Evolutionary conservation across 306 rosid genomes (phyloP).

Genomic region (Prunus davidiana): DNA sequence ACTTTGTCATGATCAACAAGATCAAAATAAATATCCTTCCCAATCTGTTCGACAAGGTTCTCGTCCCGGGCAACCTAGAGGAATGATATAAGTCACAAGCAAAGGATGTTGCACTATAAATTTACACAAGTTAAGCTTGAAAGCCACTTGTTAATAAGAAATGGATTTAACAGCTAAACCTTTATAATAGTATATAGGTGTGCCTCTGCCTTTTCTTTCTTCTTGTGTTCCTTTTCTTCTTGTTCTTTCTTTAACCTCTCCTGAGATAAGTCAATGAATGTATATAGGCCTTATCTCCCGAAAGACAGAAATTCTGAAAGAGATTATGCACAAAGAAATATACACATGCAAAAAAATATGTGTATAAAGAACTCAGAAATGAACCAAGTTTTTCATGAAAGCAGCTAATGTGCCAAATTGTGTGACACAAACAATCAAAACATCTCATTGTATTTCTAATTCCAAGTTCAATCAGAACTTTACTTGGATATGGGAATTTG

Average conservation of each 20-base stretch:
- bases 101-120: not conserved
- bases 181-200: constrained; percentile 83
- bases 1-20: constrained; percentile 96
- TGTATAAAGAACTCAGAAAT: not conserved
- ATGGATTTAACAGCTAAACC: constrained; percentile 38
- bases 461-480: not conserved
- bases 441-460: not conserved
- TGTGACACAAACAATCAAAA: constrained; percentile 10
- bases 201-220: constrained; percentile 85
- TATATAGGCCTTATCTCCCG: not conserved
- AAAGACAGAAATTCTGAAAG: not conserved
- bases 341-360: not conserved
- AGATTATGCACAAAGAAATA: not conserved
- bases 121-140: not conserved
- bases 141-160: constrained; percentile 13
- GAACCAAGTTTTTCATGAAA: not conserved
- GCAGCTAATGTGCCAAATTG: not conserved
- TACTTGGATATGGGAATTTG: not conserved
- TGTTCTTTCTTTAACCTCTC: constrained; percentile 89
- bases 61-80: constrained; percentile 80
- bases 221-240: constrained; percentile 86
- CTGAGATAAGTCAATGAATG: constrained; percentile 34
- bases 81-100: constrained; percentile 7
- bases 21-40: constrained; percentile 86
- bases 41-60: constrained; percentile 72